These are phyloP conservation scores for Septoria linicola DNA, from an alignment of 2,329 filamentous ascomycete species.

Conservation along the genomic window DNA sequence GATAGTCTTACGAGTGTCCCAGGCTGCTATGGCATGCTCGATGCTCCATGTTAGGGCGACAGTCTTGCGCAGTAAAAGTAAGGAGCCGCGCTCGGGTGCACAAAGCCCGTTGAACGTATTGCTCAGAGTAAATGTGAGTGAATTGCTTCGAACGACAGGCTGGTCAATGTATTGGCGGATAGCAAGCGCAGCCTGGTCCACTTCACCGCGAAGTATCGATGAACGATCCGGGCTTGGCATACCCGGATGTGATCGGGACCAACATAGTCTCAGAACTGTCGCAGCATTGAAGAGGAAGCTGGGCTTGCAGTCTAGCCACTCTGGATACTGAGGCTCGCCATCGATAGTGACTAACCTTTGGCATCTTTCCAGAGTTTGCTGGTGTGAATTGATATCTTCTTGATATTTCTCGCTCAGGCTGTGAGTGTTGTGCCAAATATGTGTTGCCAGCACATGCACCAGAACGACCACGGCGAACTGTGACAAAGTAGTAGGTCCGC, in stretches of 20 bases:
- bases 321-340: neutral
- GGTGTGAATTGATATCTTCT: neutral
- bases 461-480: conserved; percentile 2
- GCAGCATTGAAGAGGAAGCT: conserved; percentile 6
- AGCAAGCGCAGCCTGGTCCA: neutral
- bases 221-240: neutral
- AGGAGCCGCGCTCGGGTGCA: neutral
- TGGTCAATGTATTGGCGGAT: neutral
- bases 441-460: conserved; percentile 4
- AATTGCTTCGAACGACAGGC: neutral
- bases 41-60: neutral
- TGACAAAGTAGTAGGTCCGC: too few relatives aligned
- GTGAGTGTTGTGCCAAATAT: neutral
- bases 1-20: too few relatives aligned
- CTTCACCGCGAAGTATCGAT: neutral
- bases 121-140: neutral
- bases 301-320: neutral
- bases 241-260: neutral
- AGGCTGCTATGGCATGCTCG: neutral
- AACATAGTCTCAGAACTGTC: neutral
- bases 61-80: neutral
- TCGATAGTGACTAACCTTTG: neutral
- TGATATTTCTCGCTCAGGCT: neutral
- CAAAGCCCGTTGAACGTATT: neutral
- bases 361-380: neutral